Percentiles rank a stretch among this genome's conserved stretches.
phyloP scores from a whole-genome alignment of 2,329 filamentous ascomycete species.

The Diaporthe destruens region DNA sequence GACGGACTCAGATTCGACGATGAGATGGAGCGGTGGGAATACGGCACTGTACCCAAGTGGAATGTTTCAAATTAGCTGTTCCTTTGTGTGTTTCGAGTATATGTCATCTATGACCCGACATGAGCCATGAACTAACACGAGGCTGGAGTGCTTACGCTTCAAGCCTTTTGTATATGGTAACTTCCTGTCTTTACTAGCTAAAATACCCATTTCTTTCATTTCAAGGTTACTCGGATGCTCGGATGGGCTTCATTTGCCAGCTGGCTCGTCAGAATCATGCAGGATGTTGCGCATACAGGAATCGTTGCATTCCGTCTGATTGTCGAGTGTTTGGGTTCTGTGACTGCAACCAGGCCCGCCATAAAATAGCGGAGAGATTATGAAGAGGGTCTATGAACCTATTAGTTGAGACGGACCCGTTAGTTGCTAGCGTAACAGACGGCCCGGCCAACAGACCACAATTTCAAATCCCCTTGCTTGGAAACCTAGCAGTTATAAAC shows the following conservation, averaged over 20 bases:
- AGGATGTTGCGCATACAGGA: not conserved
- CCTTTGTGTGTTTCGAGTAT: not conserved
- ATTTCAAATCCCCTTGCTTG: no score
- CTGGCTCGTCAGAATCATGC: no score
- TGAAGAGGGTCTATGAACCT: no score
- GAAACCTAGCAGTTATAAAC: no score
- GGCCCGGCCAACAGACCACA: no score
- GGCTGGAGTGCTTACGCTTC: not conserved
- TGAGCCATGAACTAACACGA: slow-evolving; percentile 10
- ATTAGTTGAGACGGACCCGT: no score
- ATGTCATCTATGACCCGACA: not conserved
- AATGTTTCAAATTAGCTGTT: not conserved
- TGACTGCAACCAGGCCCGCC: no score
- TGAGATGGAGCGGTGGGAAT: not conserved
- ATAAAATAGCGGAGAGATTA: no score
- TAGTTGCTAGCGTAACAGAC: no score
- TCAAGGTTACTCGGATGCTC: no score
- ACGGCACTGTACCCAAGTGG: not conserved
- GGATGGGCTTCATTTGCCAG: not conserved
- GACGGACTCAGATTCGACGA: not conserved
- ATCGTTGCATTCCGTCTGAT: no score
- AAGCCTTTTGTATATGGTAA: not conserved
- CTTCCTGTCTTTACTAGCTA: slow-evolving; percentile 15
- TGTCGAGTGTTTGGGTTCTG: no score
- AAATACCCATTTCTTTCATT: slow-evolving; percentile 4